phyloP scores from a whole-genome alignment of 2,329 filamentous ascomycete genomes.

The Sporothrix dimorphospora region DNA sequence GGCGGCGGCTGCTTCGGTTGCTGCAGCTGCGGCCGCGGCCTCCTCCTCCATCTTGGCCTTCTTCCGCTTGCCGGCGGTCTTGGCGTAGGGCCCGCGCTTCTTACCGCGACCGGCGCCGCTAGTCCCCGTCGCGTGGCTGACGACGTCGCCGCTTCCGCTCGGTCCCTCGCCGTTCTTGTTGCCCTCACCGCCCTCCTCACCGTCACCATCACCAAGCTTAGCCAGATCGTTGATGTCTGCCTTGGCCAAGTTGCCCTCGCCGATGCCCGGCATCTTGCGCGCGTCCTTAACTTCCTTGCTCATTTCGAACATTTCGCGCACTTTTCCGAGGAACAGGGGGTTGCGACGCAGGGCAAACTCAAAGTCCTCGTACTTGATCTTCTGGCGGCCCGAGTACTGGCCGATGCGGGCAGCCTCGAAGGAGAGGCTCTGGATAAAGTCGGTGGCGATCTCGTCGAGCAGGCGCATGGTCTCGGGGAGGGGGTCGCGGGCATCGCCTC shows the following conservation, averaged over 20 bases:
- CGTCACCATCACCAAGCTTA: conserved; percentile 32
- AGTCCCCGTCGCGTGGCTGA: conserved; percentile 24
- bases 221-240: conserved; percentile 36
- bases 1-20: not conserved
- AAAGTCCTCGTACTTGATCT: conserved; percentile 98
- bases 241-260: conserved; percentile 52
- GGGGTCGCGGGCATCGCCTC: conserved; percentile 76
- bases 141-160: conserved; percentile 36
- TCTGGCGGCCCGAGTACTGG: conserved; percentile 84
- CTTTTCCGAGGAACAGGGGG: conserved; percentile 80
- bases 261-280: conserved; percentile 72
- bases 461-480: conserved; percentile 83
- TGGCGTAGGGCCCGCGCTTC: conserved; percentile 15
- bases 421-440: conserved; percentile 93
- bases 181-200: conserved; percentile 22
- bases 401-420: conserved; percentile 87
- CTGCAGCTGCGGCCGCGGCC: conserved; percentile 4
- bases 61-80: conserved; percentile 22
- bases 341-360: conserved; percentile 91
- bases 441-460: conserved; percentile 93
- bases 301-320: conserved; percentile 86
- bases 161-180: conserved; percentile 17
- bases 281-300: conserved; percentile 84
- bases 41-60: conserved; percentile 25
- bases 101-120: conserved; percentile 10